Evolutionary conservation across 495 filamentous ascomycete species (phyloP), one percentile per base, ranked within the genome.

Genomic region (Immersiella caudata): DNA sequence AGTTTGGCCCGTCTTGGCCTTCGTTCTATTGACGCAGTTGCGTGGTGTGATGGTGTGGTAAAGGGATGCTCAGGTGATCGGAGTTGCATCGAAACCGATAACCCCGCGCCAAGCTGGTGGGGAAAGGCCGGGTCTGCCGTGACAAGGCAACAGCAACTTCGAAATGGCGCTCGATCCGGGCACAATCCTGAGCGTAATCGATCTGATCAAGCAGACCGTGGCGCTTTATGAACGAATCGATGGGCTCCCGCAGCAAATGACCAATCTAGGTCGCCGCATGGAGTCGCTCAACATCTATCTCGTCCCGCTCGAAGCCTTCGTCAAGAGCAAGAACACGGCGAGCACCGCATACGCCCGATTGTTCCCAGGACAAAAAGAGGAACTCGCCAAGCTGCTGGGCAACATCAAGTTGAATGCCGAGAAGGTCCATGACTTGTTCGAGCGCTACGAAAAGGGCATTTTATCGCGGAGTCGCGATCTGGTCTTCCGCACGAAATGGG

Each of bases 401-500:
- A 61, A 49, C 68, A 72, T 73, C 24, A 62, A 70, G 20, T 51
- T 21, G 21, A 63, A 74, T 52, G 64, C 62, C 18, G 65, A 27
- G 0, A 70, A 68, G 50, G 71, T 70, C 9, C 51, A 73, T 35
- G 71, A 75, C 22, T 63, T 75, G 26, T 73, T 75, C 29, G 69
- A 75, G 20, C 70, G 73, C 36, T 72, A 72, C 64, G 59, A 75
- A 35, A 66, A 68, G 57, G 70, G 70, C 35, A 72, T 75, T 33
- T 16, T 75, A 16, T 75, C 73, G 1, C 70, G 68, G 4, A 60
- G 40, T 12, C 67, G 62, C 36, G 60, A 70, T 21, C 40, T 75
- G 1, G 27, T 60, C 21, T 71, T 75, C 29, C 70, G 70, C 25
- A 8, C 46, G 24, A 29, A 56, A 40, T 73, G 70, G 73, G 50